A percentile compares a stretch with the other conserved stretches of the same genome.
phyloP scores from a whole-genome alignment of 2,329 filamentous ascomycete species.

The Endoconidiophora laricicola region DNA sequence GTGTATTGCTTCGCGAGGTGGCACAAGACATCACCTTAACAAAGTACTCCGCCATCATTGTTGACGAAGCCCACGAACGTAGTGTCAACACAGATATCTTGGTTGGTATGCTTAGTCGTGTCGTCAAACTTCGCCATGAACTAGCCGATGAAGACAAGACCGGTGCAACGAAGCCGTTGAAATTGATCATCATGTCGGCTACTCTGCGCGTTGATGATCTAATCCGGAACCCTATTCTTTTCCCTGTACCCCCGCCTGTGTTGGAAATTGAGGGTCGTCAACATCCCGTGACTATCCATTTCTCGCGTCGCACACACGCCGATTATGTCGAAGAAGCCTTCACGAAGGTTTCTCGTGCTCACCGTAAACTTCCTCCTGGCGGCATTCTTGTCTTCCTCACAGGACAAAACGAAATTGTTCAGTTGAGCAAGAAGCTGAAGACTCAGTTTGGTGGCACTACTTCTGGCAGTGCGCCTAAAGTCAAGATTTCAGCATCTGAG shows the following conservation, averaged over 20 bases:
- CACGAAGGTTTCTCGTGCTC: constrained; percentile 70
- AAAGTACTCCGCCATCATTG: constrained; percentile 86
- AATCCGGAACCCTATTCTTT: constrained; percentile 66
- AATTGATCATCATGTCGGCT: constrained; percentile 95
- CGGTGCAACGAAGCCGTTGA: constrained; percentile 53
- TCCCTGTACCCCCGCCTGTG: constrained; percentile 62
- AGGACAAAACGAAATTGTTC: constrained; percentile 77
- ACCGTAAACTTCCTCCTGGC: constrained; percentile 76
- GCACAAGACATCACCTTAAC: constrained; percentile 72
- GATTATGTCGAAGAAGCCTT: constrained; percentile 89
- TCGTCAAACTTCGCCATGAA: constrained; percentile 66
- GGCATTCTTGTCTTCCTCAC: constrained; percentile 91
- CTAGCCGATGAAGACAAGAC: constrained; percentile 52
- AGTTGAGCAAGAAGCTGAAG: constrained; percentile 65
- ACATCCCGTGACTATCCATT: constrained; percentile 79
- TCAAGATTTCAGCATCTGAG: constrained; percentile 61
- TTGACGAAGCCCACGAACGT: constrained; percentile 93
- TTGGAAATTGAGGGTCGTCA: constrained; percentile 85
- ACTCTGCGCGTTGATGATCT: constrained; percentile 85
- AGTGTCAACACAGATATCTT: constrained; percentile 96
- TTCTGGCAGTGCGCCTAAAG: constrained; percentile 43
- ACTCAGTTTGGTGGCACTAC: constrained; percentile 44
- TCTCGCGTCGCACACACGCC: constrained; percentile 61
- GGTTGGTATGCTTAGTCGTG: constrained; percentile 91
- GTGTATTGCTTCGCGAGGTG: constrained; percentile 82